These are phyloP conservation scores for Protomyces macrosporus DNA, from an alignment of 1,139 yeast genomes.

Conservation along the genomic window DNA sequence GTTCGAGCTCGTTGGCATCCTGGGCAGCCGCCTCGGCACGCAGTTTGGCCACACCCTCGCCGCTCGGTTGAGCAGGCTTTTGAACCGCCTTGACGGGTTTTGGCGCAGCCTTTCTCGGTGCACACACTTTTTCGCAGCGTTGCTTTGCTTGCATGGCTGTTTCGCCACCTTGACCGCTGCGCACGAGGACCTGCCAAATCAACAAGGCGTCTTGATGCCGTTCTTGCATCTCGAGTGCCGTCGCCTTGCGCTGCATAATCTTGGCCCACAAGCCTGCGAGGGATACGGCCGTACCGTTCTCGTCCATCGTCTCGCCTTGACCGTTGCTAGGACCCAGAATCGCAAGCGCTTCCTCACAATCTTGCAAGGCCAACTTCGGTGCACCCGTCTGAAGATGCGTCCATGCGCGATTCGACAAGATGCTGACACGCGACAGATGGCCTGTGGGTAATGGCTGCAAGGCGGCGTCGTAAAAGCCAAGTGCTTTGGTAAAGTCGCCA, in stretches of 20 bases:
- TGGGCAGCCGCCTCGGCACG: conserved; percentile 48
- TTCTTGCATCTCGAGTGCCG: conserved; percentile 75
- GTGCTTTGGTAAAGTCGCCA: conserved; percentile 77
- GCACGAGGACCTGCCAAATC: conserved; percentile 57
- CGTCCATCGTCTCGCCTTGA: conserved; percentile 41
- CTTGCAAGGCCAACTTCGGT: conserved; percentile 54
- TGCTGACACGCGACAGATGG: conserved; percentile 64
- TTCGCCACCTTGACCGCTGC: conserved; percentile 61
- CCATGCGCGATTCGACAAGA: conserved; percentile 71
- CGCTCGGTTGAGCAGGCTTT: conserved; percentile 26
- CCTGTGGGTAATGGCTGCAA: conserved; percentile 55
- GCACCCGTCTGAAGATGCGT: conserved; percentile 70
- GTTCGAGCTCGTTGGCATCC: conserved; percentile 51
- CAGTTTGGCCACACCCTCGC: conserved; percentile 32
- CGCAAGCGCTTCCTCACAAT: conserved; percentile 54
- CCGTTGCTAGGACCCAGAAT: conserved; percentile 49
- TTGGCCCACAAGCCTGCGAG: conserved; percentile 70
- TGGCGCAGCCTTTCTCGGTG: conserved; percentile 9
- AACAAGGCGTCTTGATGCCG: conserved; percentile 58
- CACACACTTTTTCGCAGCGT: conserved; percentile 63
- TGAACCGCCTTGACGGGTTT: not conserved
- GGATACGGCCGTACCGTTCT: conserved; percentile 44
- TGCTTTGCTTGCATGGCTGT: conserved; percentile 73
- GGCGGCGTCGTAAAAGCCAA: conserved; percentile 56
- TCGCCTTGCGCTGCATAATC: conserved; percentile 66